Base-by-base conservation (phyloP, 768 basidiomycete species). In the Boletus insuetus region DNA sequence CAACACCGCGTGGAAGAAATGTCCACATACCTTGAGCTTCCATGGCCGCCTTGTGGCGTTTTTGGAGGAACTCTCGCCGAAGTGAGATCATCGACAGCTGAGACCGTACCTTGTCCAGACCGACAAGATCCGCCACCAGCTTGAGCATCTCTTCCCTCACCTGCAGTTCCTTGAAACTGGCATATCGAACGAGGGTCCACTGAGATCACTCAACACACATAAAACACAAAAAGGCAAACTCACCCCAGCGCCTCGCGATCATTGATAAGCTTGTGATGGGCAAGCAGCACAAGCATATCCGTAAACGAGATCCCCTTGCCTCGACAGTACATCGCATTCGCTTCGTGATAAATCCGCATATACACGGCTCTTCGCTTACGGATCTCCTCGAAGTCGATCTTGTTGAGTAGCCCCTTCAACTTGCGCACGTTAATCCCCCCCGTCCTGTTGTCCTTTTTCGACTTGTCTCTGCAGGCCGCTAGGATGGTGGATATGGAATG, bases 181-280 rank as follows among this genome's bases (percentile, higher is more conserved):
- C 20, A 20, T 9, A 16, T 11, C 32, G 3, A 35, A 29, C 22
- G 11, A 54, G 22, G 7, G 20, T 38, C 45, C 49, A 48, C 31
- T 29, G 11, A 41, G 16, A 7, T 22, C 5, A 35, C 26, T 11
- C 7, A 22, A 38, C 19, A 34, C 14, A 13, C 3, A 20, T 2
- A 34, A 2, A n/a, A 17, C 6, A 13, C n/a, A 34, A 8, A 17
- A 19, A 34, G 12, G 11, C 32, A 6, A 56, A 82, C 91, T 67
- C 69, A 96, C 95, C 85, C 81, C 24, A 98, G 74, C 16, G 95
- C 95, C 31, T 93, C 89, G 24, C 82, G 83, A 71, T 97, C 94
- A 47, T 91, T 82, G 58, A 98, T 94, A 47, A 98, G 74, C 69
- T 91, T 94, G 74, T 98, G 87, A 67, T 97, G 96, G 1, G 91